These are phyloP conservation scores for Leishmania amazonensis DNA, from an alignment of 208 protist species.

Conservation along the genomic window DNA sequence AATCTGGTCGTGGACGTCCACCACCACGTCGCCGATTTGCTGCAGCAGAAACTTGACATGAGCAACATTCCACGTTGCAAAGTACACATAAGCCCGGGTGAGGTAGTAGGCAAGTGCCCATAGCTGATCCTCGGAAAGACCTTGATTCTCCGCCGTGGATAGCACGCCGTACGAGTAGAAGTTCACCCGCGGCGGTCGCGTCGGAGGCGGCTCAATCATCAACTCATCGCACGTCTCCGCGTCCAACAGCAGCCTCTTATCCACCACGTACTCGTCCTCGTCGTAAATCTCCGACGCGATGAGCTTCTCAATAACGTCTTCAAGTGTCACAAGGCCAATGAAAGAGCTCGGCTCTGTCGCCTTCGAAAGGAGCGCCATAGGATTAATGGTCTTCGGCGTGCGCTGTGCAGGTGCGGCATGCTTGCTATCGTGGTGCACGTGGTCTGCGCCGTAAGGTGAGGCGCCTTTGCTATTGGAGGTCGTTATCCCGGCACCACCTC, in stretches of 20 bases:
- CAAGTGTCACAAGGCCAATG: slow-evolving; percentile 73
- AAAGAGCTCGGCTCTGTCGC: slow-evolving; percentile 11
- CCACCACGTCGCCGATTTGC: slow-evolving; percentile 48
- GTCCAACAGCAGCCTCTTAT: slow-evolving; percentile 18
- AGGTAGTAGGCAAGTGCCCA: slow-evolving; percentile 71
- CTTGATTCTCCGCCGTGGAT: background rate
- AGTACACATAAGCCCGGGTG: slow-evolving; percentile 51
- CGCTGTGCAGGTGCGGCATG: background rate
- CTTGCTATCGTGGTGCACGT: background rate
- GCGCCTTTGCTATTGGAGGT: background rate
- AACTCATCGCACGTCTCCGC: slow-evolving; percentile 15
- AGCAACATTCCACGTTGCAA: slow-evolving; percentile 62
- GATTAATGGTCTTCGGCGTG: slow-evolving; percentile 15
- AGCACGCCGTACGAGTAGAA: slow-evolving; percentile 72
- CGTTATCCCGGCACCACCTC: background rate
- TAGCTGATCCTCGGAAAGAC: slow-evolving; percentile 63
- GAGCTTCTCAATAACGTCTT: slow-evolving; percentile 81
- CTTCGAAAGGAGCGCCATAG: slow-evolving; percentile 20
- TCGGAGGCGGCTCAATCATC: slow-evolving; percentile 1
- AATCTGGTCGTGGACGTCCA: slow-evolving; percentile 24
- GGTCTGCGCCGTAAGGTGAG: background rate
- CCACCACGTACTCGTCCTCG: slow-evolving; percentile 60
- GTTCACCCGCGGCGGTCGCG: slow-evolving; percentile 56
- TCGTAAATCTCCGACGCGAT: slow-evolving; percentile 81
- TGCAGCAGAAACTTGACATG: slow-evolving; percentile 67